phyloP scores from a whole-genome alignment of 2,329 filamentous ascomycete genomes.

The Penicillium sp. region DNA sequence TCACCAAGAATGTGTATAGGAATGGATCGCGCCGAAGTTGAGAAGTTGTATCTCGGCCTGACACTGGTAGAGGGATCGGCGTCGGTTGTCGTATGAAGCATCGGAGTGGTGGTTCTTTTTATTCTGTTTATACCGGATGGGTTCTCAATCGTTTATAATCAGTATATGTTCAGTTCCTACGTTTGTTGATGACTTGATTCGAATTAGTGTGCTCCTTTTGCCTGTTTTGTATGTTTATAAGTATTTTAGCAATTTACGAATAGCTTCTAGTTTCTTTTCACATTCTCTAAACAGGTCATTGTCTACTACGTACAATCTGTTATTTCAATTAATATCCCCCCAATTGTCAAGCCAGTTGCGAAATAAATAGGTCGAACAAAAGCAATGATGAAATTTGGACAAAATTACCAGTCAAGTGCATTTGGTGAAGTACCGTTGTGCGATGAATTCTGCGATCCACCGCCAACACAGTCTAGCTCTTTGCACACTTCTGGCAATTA shows the following conservation, averaged over 20 bases:
- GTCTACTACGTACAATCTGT: no score
- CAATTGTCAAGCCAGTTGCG: rapidly evolving
- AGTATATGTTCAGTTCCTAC: no score
- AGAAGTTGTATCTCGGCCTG: background rate
- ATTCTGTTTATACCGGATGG: background rate
- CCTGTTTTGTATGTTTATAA: no score
- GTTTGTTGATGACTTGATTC: background rate
- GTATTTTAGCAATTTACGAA: background rate
- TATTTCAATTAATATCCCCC: no score
- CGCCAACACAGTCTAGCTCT: constrained; percentile 18
- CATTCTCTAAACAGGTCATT: background rate
- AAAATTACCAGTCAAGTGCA: constrained; percentile 17
- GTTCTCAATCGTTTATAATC: rapidly evolving
- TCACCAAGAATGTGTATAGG: background rate
- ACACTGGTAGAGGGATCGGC: background rate
- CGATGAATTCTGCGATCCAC: constrained; percentile 7
- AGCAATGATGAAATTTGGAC: no score
- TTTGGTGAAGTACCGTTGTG: background rate
- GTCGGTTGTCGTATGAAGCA: background rate
- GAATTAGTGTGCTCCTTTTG: background rate
- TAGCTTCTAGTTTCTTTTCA: background rate
- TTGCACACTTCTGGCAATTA: constrained; percentile 18
- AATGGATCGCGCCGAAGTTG: background rate
- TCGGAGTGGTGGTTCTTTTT: no score
- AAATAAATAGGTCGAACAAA: background rate